phyloP scores from a whole-genome alignment of 768 basidiomycete genomes.

The Saitozyma podzolica region DNA sequence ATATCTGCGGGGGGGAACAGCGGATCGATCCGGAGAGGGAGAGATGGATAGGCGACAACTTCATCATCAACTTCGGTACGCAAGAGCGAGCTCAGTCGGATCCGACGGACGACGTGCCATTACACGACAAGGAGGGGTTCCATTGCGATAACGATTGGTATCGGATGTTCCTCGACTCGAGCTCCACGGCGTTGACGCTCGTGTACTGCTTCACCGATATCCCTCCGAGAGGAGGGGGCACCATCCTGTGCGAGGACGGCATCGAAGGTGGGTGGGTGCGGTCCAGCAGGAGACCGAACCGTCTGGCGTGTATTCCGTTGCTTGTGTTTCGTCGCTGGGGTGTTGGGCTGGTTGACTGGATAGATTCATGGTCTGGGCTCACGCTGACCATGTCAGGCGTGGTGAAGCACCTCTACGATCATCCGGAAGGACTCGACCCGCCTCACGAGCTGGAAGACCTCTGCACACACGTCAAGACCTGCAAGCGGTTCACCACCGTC shows the following conservation, averaged over 20 bases:
- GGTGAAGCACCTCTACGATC: constrained; percentile 21
- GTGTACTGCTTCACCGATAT: constrained; percentile 36
- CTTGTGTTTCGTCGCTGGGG: neutral
- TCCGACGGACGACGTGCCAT: neutral
- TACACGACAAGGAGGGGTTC: constrained; percentile 19
- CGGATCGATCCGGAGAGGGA: constrained; percentile 28
- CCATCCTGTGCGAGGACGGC: constrained; percentile 23
- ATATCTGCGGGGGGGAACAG: constrained; percentile 34
- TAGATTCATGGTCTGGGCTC: too few species aligned
- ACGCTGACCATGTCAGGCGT: constrained; percentile 4
- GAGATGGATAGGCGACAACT: constrained; percentile 30
- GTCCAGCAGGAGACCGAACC: too few species aligned
- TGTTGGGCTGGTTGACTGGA: neutral
- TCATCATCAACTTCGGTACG: constrained; percentile 34
- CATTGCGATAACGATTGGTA: constrained; percentile 39
- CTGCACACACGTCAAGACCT: constrained; percentile 1
- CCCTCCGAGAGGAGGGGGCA: constrained; percentile 21
- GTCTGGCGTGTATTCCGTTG: neutral
- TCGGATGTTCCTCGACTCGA: constrained; percentile 30
- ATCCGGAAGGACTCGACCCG: constrained; percentile 32
- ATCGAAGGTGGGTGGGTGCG: neutral
- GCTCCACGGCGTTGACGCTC: constrained; percentile 28
- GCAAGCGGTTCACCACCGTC: constrained; percentile 13
- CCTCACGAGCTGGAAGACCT: constrained; percentile 13
- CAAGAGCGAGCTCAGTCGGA: constrained; percentile 11